Base-by-base conservation (phyloP, 2,329 filamentous ascomycete species). In the Cercospora berteroae region DNA sequence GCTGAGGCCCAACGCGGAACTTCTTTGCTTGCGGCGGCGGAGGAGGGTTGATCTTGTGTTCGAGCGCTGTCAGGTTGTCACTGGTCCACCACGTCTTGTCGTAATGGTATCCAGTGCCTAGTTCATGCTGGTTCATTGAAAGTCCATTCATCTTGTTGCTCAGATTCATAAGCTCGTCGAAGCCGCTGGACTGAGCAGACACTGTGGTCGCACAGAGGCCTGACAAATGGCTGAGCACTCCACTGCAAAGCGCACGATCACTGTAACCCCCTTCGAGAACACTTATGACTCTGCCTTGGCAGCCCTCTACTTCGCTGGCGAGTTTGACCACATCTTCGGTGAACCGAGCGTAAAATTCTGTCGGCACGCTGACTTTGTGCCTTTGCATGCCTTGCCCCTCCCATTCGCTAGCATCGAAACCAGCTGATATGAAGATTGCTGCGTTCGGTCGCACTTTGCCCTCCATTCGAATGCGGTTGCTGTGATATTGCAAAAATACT, bases 221-320 rank as follows among this genome's bases (percentile, higher is more conserved):
- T 72, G 91, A 92, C 18, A 99, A 78, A 79, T 99, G 95, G 77
- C 94, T 96, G 66, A 97, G 81, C 3, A 97, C 89, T 55, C 95
- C 95, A 36, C 93, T 97, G 62, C 87, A 90, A 59, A 99, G 81
- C 8, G 95, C 95, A 67, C 94, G 88, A 79, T 99, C 92, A 77
- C 94, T 97, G 77, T 99, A 99, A 0, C 95, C 95, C 33, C 95
- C 95, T 80, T 99, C 95, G 23, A 99, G 85, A 2, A 98, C 93
- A 77, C 94, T 98, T 75, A 99, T 90, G 23, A 98, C 85, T 55
- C 95, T 87, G 2, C 94, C 94, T 27, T 96, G 90, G 1, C 92
- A 91, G 29, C 87, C 86, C 1, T 92, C 86, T 73, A 92, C 89
- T 77, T 97, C 93, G 48, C 91, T 86, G 0, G 96, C 91, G 67